A percentile compares a stretch with the other conserved stretches of the same genome.
Evolutionary conservation across 2,329 filamentous ascomycete species (phyloP).

Genomic region (Fusarium compactum): DNA sequence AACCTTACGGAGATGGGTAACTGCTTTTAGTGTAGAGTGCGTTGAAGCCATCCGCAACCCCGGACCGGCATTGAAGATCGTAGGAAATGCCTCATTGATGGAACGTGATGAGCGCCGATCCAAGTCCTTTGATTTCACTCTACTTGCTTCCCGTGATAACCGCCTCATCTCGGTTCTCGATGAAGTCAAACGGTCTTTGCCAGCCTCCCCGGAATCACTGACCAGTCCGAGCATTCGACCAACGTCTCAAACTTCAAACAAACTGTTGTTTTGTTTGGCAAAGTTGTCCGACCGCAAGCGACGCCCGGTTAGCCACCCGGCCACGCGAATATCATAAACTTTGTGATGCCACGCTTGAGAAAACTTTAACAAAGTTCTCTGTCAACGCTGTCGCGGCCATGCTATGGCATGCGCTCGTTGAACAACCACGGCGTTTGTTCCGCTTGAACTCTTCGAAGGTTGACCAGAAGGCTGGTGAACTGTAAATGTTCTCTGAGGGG

Average conservation of each 20-base stretch:
- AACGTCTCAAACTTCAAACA: constrained; percentile 35
- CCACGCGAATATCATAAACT: constrained; percentile 5
- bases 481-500: constrained; percentile 4
- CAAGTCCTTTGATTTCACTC: constrained; percentile 36
- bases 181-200: constrained; percentile 1
- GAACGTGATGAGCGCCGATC: constrained; percentile 32
- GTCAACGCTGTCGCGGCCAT: constrained; percentile 4
- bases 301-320: constrained; percentile 14
- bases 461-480: constrained; percentile 10
- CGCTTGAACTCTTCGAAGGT: background rate
- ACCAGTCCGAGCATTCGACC: constrained; percentile 17
- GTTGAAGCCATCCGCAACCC: constrained; percentile 25
- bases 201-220: constrained; percentile 17
- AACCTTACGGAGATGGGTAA: constrained; percentile 16
- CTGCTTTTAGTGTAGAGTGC: constrained; percentile 20
- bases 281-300: constrained; percentile 19
- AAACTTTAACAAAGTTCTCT: background rate
- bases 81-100: constrained; percentile 36
- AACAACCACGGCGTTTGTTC: constrained; percentile 3
- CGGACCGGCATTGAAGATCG: constrained; percentile 23
- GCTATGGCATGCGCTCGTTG: background rate
- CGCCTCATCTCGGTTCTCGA: background rate
- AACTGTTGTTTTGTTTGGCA: constrained; percentile 19
- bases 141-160: background rate
- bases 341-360: constrained; percentile 12